Base-by-base conservation (phyloP, 768 basidiomycete species). In the Lentinula guzmanii region DNA sequence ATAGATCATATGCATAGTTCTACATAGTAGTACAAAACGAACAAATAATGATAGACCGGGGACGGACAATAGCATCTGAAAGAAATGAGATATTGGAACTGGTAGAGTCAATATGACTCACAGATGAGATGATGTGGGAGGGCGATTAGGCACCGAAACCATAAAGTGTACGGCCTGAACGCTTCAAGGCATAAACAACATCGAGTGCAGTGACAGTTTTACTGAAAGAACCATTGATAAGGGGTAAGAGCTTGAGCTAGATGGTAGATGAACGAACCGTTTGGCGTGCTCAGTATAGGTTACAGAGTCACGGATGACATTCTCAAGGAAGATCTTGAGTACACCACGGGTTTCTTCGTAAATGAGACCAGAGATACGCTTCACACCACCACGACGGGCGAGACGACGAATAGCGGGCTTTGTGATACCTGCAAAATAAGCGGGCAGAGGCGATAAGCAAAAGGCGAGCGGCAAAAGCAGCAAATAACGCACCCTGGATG, bases 141-240 rank as follows among this genome's bases (percentile, higher is more conserved):
- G 28, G 37, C 37, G 24, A 56, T 72, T 76, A 86, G 68, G 81
- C 83, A 66, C 86, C 85, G 76, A 87, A 86, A 71, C 86, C 87
- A 70, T 88, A 89, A 18, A 90, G 80, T 3, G 86, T 88, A 63
- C 86, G 80, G 39, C 82, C 82, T 5, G 81, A 83, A 7, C 83
- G 56, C 56, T 58, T 58, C 42, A 58, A 35, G 31, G 56, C 56
- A 46, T 58, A 58, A 15, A 58, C 56, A 58, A 58, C 56, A 21
- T 58, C 56, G n/a, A 58, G 56, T 8, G 56, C 56, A 1, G 56
- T 58, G 4, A 80, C 71, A 75, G 90, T 89, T 74, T 90, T 89
- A 60, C 58, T 60, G 48, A 4, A 46, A 33, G 11, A 31, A 35
- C 28, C 37, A 13, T 39, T 13, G 9, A 15, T 45, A n/a, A 57